A percentile compares a stretch with the other conserved stretches of the same genome.
These are phyloP conservation scores for Aspergillus hancockii DNA, from an alignment of 495 filamentous ascomycete genomes.

Conservation along the genomic window DNA sequence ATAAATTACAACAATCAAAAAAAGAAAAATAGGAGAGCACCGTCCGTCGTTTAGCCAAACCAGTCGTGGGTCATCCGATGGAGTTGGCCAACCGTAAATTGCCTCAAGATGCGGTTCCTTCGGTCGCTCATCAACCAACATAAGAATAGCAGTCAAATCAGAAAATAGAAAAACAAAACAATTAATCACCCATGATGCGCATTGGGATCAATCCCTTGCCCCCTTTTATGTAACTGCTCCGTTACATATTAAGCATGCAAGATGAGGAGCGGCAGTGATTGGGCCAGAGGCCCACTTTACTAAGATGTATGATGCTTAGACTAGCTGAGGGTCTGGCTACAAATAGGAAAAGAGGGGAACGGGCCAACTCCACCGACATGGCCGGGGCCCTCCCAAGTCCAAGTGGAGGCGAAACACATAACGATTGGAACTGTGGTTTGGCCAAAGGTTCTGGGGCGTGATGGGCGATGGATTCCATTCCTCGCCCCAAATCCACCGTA, in stretches of 20 bases:
- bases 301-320: slow-evolving; percentile 29
- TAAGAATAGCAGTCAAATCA: slow-evolving; percentile 5
- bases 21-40: neutral
- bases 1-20: slow-evolving; percentile 9
- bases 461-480: neutral
- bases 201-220: neutral
- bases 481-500: too few relatives aligned
- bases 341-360: slow-evolving; percentile 22
- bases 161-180: neutral
- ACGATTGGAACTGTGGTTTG: neutral
- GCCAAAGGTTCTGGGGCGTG: neutral
- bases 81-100: neutral
- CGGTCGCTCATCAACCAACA: neutral
- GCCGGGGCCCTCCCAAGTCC: neutral
- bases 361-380: slow-evolving; percentile 7
- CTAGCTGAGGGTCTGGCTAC: slow-evolving; percentile 19
- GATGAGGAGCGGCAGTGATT: neutral
- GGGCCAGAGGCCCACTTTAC: slow-evolving; percentile 9
- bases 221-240: slow-evolving; percentile 8
- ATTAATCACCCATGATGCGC: neutral
- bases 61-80: slow-evolving; percentile 11
- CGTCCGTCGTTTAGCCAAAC: neutral
- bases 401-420: neutral
- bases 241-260: slow-evolving; percentile 14
- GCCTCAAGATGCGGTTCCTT: neutral